Base-by-base conservation (phyloP, 805 yeast genomes). In the Lipomyces mesembrius region DNA sequence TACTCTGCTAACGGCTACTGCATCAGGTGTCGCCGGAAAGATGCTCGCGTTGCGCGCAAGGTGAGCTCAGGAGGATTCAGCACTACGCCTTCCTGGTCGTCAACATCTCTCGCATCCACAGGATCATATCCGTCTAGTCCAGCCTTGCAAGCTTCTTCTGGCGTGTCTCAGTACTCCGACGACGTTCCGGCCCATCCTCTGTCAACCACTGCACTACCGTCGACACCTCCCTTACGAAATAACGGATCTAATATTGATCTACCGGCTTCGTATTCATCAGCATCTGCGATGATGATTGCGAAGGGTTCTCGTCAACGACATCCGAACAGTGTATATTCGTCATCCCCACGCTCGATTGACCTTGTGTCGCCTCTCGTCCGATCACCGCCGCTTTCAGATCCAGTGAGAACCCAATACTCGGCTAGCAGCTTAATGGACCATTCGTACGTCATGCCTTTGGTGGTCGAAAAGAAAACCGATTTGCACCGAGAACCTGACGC, bases 311-410 rank as follows among this genome's bases (percentile, higher is more conserved):
- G 61, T 17, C 49, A 43, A n/a, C 29, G 57, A 9, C 62, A 61
- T 32, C 65, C 65, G 17, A 58, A 55, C 39, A 59, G 64, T 25
- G 49, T 65, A 11, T 59, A 65, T 61, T 65, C 68, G 11, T 52
- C 65, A 6, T 65, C 68, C 8, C 68, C 68, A 12, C 61, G 63
- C 46, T 62, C 68, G n/a, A 20, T 59, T n/a, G 63, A 61, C n/a
- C 56, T 65, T n/a, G 65, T 61, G 22, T 34, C 65, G 8, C 65
- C 65, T 6, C 53, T 51, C 20, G 29, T 34, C 39, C 29, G 53
- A 43, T 25, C 67, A 32, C 60, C 35, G 57, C 39, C 66, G 3
- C 22, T 52, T 3, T 29, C 46, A 7, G 59, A 17, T 14, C 11
- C 52, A 6, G 22, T 22, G n/a, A 43, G 22, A 3, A 43, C 20